phyloP scores from a whole-genome alignment of 1,284 basidiomycete species.

The Taiwanofungus camphoratus region DNA sequence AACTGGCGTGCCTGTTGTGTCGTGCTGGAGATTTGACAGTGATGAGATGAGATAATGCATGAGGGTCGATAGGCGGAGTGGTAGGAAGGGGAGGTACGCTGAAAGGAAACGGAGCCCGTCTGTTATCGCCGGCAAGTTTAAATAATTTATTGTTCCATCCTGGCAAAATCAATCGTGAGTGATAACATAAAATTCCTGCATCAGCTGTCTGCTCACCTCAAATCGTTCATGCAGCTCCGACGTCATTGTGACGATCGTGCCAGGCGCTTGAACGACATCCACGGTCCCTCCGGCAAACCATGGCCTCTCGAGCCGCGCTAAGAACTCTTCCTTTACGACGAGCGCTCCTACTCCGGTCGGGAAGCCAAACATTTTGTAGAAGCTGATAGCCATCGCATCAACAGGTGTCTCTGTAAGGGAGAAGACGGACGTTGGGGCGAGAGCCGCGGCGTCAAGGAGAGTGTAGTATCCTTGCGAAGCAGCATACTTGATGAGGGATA shows the following conservation, averaged over 20 bases:
- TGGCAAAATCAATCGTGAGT: slow-evolving; percentile 31
- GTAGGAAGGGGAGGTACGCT: slow-evolving; percentile 69
- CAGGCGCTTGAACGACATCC: slow-evolving; percentile 75
- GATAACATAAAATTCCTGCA: too few species aligned
- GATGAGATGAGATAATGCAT: slow-evolving; percentile 46
- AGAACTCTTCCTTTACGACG: slow-evolving; percentile 64
- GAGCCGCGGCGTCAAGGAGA: slow-evolving; percentile 73
- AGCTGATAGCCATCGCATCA: slow-evolving; percentile 77
- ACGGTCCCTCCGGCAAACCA: slow-evolving; percentile 86
- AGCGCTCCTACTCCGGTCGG: slow-evolving; percentile 82
- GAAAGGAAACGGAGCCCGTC: slow-evolving; percentile 70
- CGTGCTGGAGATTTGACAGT: slow-evolving; percentile 52
- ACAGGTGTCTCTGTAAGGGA: slow-evolving; percentile 61
- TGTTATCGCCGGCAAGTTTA: slow-evolving; percentile 68
- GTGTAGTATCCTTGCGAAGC: slow-evolving; percentile 65
- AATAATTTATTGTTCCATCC: slow-evolving; percentile 82
- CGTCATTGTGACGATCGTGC: slow-evolving; percentile 56
- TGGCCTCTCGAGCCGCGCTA: slow-evolving; percentile 54
- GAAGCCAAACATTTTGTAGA: slow-evolving; percentile 89
- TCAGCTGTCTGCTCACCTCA: slow-evolving; percentile 56
- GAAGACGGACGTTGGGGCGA: slow-evolving; percentile 65
- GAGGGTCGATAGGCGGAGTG: slow-evolving; percentile 64
- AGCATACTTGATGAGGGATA: slow-evolving; percentile 48
- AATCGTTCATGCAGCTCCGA: slow-evolving; percentile 64
- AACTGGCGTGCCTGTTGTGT: slow-evolving; percentile 49